Base-by-base conservation (phyloP, 805 yeast species). In the Suhomyces prunicola region DNA sequence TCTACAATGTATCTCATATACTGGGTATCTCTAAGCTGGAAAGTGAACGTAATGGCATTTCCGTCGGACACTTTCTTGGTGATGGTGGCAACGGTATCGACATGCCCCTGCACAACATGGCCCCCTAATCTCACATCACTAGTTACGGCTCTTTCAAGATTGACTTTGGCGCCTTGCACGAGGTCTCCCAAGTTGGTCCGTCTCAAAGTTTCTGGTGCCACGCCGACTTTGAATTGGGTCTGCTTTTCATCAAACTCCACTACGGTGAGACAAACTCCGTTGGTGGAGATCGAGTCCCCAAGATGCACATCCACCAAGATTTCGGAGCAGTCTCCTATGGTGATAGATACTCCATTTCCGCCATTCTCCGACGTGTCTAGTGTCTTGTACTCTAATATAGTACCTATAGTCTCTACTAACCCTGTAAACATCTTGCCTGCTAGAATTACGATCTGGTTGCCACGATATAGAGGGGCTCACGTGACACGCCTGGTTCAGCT, bases 31-130 rank as follows among this genome's bases (percentile, higher is more conserved):
- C 87, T 76, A 50, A 90, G 77, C 68, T 82, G 69, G 70, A 93
- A 92, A 3, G 89, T 87, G 67, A 84, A 87, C 3, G 86, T 77
- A 33, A 90, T 73, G 0, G 98, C 86, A 67, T 90, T 89, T 1
- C 84, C 87, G 63, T 92, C 97, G 1, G 80, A 71, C 8, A 58
- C 69, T 26, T 70, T 77, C 0, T 70, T 67, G 1, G 79, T 77
- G 40, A 93, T 86, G 35, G 67, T 69, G 2, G 97, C 97, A 35
- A 86, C 79, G 0, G 97, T 89, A 67, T 94, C 99, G 27, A 94
- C 90, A 72, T 94, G 99, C 5, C 99, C 99, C 64, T 94, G 99
- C 2, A 94, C 99, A 57, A 93, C 83, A 69, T 94, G 99, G 0
- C 99, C 99, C 23, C 99, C 99, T 63, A 92, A 83, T 57, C 99